Conservation (phyloP, 2,329 filamentous ascomycete genomes). For the Sporothrix brunneoviolacea region DNA sequence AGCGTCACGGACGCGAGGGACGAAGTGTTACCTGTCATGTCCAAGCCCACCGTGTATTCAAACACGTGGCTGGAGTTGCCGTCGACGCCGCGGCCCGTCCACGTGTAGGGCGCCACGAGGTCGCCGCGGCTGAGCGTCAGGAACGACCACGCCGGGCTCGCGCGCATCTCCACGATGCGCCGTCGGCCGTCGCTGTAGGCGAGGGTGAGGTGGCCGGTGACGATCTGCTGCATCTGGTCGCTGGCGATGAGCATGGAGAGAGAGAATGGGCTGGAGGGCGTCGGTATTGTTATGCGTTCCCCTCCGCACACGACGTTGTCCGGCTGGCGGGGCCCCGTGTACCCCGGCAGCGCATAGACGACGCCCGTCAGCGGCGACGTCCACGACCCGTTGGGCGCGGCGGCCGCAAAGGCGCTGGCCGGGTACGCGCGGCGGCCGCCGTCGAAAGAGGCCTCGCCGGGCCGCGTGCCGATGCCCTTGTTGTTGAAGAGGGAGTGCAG, state of each 20-base stretch:
- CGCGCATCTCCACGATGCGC: neutral
- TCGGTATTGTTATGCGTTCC: conserved; percentile 23
- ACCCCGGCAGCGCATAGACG: conserved; percentile 36
- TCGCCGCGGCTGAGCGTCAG: conserved; percentile 33
- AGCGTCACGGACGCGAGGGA: conserved; percentile 33
- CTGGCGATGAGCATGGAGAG: conserved; percentile 21
- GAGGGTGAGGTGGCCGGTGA: conserved; percentile 36
- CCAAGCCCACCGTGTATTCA: conserved; percentile 34
- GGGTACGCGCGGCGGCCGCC: conserved; percentile 36
- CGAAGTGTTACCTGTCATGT: conserved; percentile 32
- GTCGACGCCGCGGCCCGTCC: conserved; percentile 33
- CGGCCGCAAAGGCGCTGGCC: conserved; percentile 10
- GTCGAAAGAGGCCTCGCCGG: conserved; percentile 42
- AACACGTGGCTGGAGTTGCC: conserved; percentile 39
- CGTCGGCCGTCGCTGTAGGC: conserved; percentile 30
- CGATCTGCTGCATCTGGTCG: conserved; percentile 31
- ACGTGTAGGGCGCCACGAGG: conserved; percentile 37
- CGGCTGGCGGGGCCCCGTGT: conserved; percentile 22
- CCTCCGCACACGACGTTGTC: conserved; percentile 40
- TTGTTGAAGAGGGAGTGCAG: conserved; percentile 38
- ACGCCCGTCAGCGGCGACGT: conserved; percentile 30
- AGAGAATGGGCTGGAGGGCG: conserved; percentile 14
- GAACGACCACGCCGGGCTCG: conserved; percentile 5
- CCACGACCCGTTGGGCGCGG: neutral
- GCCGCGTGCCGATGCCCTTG: conserved; percentile 37